Evolutionary conservation across 140 eudicot genomes (phyloP), one percentile per base, ranked within the genome.

Genomic region (Flaveria floridana): DNA sequence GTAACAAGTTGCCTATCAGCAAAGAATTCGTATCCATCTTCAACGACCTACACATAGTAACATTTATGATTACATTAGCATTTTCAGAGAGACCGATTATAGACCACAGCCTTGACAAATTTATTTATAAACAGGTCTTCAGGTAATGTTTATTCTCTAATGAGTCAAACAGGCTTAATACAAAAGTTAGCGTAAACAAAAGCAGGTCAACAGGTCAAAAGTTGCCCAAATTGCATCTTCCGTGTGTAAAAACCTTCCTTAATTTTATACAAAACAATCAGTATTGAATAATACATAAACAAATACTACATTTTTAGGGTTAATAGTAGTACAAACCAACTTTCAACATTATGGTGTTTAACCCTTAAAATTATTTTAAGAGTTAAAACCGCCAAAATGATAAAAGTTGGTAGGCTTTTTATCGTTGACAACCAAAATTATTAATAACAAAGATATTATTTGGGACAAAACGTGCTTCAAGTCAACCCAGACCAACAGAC

Each of bases 1-100:
- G 88, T 84, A 63, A 84, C 88, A 65, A 84, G 88, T 62, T 84
- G 88, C 76, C 88, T 81, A 42, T 84, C 86, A 70, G 88, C 88
- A 78, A 84, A 84, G 70, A 84, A 84, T 72, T 84, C 88, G 39
- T 84, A 84, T 46, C 88, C 88, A 75, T 84, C 88, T 78, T 84
- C 88, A 13, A 84, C 88, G 7, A 84, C 88, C 88, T 84, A 65
- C 69, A 65, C 70, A 67, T 10, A 56, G 30, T 15, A 72, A 16
- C 69, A 12, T 53, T 53, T 10, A 41, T 15, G 25, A 76, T 30
- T 13, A 65, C 57, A 71, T 48, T 6, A 10, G 41, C 44, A 3
- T 65, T 65, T 65, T 37, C 14, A 39, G 52, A 65, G 7, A 39
- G 48, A 65, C 4, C 30, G 18, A 18, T 16, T 65, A 15, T 14